Evolutionary conservation across 495 filamentous ascomycete genomes (phyloP), one percentile per base, ranked within the genome.

Genomic region (Durotheca rogersii): DNA sequence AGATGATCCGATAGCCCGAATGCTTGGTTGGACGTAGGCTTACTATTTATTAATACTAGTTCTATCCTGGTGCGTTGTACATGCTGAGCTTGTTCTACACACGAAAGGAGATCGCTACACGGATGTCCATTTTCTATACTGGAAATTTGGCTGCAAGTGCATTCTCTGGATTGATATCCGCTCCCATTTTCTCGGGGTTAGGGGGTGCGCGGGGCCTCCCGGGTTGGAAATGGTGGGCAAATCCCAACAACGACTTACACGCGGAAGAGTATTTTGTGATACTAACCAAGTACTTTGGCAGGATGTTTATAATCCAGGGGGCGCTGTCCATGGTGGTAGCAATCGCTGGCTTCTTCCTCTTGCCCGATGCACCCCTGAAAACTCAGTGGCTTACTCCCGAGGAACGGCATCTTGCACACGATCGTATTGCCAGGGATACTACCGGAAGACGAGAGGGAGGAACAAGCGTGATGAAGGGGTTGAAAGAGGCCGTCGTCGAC

Each of bases 141-240:
- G 73, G 69, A 0, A 67, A 68, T 41, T 67, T 73, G 12, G 56
- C 72, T 2, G 68, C 72, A 19, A 71, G 64, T 23, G 69, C 74
- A 10, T 78, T 78, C 48, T 67, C 68, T 3, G 75, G 76, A 11
- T 64, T 79, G n/a, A 73, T 80, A 46, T 67, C 72, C n/a, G 72
- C 70, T 15, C 70, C 56, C 17, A 64, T 67, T 9, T 71, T 70
- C 39, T 18, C 51, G 20, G 53, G 58, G 4, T 32, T 72, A 11
- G 65, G 64, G 23, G 58, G 57, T 12, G 52, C 51, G 2, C 30
- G 15, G 19, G 66, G 61, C 4, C 41, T 67, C 7, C 48, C 51
- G 2, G 66, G 61, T 10, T 68, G 66, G 66, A 54, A 58, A 54
- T 68, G 67, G 67, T 62, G 62, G 6, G 64, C 4, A 27, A 27